Evolutionary conservation across 352 stramenopile species (phyloP).

Genomic region (Phytophthora vignae): DNA sequence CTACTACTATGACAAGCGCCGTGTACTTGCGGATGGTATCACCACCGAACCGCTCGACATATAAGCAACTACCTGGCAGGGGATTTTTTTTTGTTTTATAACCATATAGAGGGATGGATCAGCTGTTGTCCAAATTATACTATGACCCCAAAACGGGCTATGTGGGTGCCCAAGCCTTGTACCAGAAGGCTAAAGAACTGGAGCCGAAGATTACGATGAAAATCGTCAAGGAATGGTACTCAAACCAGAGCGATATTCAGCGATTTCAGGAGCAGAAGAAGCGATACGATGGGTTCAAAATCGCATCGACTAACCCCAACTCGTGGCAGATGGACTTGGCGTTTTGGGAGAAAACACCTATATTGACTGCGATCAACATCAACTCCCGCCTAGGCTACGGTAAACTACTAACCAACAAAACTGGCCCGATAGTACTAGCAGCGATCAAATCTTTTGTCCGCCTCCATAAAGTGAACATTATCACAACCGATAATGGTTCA

Average conservation of each 20-base stretch:
- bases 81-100: constrained; percentile 3
- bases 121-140: constrained; percentile 14
- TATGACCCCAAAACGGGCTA: constrained; percentile 2
- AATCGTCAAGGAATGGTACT: not conserved
- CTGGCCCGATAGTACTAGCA: constrained; percentile 20
- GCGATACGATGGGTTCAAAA: constrained; percentile 10
- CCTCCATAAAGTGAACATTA: not conserved
- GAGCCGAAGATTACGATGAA: not conserved
- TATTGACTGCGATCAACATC: constrained; percentile 46
- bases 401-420: constrained; percentile 46
- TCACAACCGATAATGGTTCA: constrained; percentile 45
- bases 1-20: constrained; percentile 4
- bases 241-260: constrained; percentile 10
- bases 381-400: constrained; percentile 43
- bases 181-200: not conserved
- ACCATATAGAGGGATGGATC: constrained; percentile 13
- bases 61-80: constrained; percentile 10
- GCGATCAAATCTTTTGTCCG: constrained; percentile 17
- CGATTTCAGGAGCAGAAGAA: constrained; percentile 36
- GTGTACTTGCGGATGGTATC: constrained; percentile 42
- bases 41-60: constrained; percentile 31
- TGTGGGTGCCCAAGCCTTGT: not conserved
- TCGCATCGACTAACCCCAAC: not conserved
- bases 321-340: constrained; percentile 4
- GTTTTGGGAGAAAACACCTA: constrained; percentile 22